Base-by-base conservation (phyloP, 257 asterid species). In the Solanum neorickii region DNA sequence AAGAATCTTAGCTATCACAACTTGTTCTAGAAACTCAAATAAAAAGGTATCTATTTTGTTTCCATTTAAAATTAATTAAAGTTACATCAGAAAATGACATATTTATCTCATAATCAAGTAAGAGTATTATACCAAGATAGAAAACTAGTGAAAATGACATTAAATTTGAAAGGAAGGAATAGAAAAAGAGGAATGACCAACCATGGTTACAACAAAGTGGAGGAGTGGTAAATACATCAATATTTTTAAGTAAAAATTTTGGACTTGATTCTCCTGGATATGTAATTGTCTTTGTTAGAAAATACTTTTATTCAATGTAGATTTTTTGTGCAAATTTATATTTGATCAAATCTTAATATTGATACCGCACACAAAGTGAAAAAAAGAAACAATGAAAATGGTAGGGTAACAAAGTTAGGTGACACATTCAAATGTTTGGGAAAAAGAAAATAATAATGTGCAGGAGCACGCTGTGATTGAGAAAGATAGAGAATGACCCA, bases 391-490 rank as follows among this genome's bases (percentile, higher is more conserved):
- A 31, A 56, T 3, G 68, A 80, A 80, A 80, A 47, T 47, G 85
- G 85, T 80, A 18, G 85, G 85, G 69, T 49, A 80, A 7, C 29
- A 47, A 80, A 80, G 29, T 80, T 85, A 68, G 87, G 87, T 85
- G 13, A 44, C 47, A 27, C 29, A 47, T 35, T 80, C 68, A 80
- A 80, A 80, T 80, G 68, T 47, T 29, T 80, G 29, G 44, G 12
- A 20, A 56, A 56, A 56, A 56, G 66, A 60, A n/a, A 39, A 77
- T 80, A 86, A 60, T 15, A 85, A 86, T 77, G 68, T 9, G 23
- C 37, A 62, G 87, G 75, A 85, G 91, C 90, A 87, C 82, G 91
- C 89, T 76, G 80, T 52, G 86, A 76, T 20, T 59, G 87, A 86
- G 44, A 86, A 49, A 60, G 44, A 46, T 33, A 89, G 88, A 69